These are phyloP conservation scores for Mrakia frigida DNA, from an alignment of 768 basidiomycete species.

Conservation along the genomic window DNA sequence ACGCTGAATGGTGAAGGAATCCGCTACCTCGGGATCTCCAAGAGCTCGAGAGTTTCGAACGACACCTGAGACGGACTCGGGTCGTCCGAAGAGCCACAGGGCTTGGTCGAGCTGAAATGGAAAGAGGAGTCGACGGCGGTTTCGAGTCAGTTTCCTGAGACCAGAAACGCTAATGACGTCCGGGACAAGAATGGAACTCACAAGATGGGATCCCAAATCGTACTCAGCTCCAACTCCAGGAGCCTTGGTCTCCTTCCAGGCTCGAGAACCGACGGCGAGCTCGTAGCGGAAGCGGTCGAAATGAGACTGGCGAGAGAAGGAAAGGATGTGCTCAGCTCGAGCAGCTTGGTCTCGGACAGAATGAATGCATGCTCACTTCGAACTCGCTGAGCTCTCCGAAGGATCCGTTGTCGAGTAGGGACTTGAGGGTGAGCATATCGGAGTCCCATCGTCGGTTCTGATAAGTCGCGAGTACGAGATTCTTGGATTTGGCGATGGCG, in stretches of 20 bases:
- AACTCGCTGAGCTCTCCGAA: constrained; percentile 64
- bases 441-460: constrained; percentile 40
- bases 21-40: constrained; percentile 44
- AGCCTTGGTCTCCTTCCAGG: constrained; percentile 70
- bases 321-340: background rate
- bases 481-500: constrained; percentile 56
- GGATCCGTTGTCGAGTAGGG: constrained; percentile 50
- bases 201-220: constrained; percentile 71
- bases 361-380: constrained; percentile 44
- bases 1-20: constrained; percentile 41
- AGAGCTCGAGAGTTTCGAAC: constrained; percentile 61
- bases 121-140: too few species aligned
- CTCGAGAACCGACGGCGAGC: constrained; percentile 29
- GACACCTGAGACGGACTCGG: constrained; percentile 62
- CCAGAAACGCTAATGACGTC: too few species aligned
- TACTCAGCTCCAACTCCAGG: constrained; percentile 64
- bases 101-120: constrained; percentile 56
- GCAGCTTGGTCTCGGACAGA: background rate
- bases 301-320: constrained; percentile 44
- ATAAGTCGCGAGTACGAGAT: constrained; percentile 53
- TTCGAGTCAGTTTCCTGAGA: background rate
- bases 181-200: constrained; percentile 29
- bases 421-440: constrained; percentile 64
- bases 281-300: constrained; percentile 67
- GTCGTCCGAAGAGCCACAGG: constrained; percentile 68